Evolutionary conservation across 441 rosid species (phyloP), one percentile per base, ranked within the genome.

Genomic region (Adansonia grandidieri): DNA sequence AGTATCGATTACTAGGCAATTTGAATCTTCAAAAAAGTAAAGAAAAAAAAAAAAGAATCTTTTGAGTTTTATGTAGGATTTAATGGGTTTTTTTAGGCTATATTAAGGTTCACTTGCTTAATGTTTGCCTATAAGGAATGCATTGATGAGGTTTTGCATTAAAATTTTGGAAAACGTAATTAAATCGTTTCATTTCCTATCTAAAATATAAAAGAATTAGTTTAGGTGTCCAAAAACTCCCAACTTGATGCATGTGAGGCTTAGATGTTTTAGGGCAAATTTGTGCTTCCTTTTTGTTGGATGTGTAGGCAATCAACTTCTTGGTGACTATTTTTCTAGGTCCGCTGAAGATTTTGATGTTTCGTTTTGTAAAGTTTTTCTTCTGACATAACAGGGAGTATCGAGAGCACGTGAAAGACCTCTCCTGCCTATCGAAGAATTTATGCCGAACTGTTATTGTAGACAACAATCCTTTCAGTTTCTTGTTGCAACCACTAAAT

Each of bases 391-490:
- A 80, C 91, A 94, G 99, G 82, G 86, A 82, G 82, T 91, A 88
- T 80, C 83, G 93, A 71, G 99, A 96, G 78, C 97, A 94, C 51
- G 97, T 96, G 80, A 96, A 96, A 91, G 99, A 96, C 88, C 90
- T 96, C 50, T 84, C 91, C 13, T 88, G 92, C 89, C 13, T 90
- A 70, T 88, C 97, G 5, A 94, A 83, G 82, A 86, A 96, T 86
- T 87, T 92, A 76, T 75, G 86, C 76, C 89, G 97, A 61, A 91
- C 88, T 47, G 97, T 96, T 73, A 88, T 96, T 7, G 96, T 96
- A 13, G 98, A 96, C 85, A 96, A 96, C 84, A 96, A 96, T 77
- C 99, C 99, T 0, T 96, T 94, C 90, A 96, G 99, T 87, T 94
- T 94, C 85, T 80, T 94, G 79, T 82, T 96, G 85, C 99, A 96